phyloP scores from a whole-genome alignment of 1,139 yeast species.

The Pichia kudriavzevii region DNA sequence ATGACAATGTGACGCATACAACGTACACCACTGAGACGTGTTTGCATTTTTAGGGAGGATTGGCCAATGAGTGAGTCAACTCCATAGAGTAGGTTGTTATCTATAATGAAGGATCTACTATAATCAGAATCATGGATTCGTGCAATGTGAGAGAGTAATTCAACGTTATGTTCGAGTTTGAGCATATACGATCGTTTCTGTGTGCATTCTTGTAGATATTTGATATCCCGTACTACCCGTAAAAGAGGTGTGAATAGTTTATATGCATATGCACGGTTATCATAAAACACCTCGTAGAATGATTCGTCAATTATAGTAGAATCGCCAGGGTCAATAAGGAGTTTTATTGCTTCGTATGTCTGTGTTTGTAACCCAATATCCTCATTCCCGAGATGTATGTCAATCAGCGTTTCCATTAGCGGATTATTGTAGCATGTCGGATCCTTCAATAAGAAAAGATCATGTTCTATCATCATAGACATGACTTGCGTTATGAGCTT shows the following conservation, averaged over 20 bases:
- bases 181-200: too few species aligned
- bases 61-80: constrained; percentile 37
- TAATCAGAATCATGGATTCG: constrained; percentile 50
- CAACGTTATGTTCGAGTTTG: constrained; percentile 58
- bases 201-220: too few species aligned
- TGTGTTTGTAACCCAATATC: constrained; percentile 74
- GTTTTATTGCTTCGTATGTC: constrained; percentile 74
- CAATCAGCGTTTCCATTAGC: constrained; percentile 50
- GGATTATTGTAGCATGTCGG: constrained; percentile 50
- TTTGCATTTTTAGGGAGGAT: constrained; percentile 35
- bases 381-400: constrained; percentile 54
- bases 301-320: constrained; percentile 7
- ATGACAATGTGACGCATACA: constrained; percentile 54
- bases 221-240: too few species aligned
- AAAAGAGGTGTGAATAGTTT: constrained; percentile 48
- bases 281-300: too few species aligned
- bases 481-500: constrained; percentile 77
- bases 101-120: constrained; percentile 56
- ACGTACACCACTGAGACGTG: constrained; percentile 59
- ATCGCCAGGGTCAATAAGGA: constrained; percentile 50
- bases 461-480: constrained; percentile 78
- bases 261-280: too few species aligned
- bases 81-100: constrained; percentile 47
- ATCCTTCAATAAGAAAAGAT: constrained; percentile 53
- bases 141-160: constrained; percentile 58